Percentiles rank a stretch among this genome's conserved stretches.
Evolutionary conservation across 805 yeast species (phyloP).

Genomic region (Candida sonorensis): DNA sequence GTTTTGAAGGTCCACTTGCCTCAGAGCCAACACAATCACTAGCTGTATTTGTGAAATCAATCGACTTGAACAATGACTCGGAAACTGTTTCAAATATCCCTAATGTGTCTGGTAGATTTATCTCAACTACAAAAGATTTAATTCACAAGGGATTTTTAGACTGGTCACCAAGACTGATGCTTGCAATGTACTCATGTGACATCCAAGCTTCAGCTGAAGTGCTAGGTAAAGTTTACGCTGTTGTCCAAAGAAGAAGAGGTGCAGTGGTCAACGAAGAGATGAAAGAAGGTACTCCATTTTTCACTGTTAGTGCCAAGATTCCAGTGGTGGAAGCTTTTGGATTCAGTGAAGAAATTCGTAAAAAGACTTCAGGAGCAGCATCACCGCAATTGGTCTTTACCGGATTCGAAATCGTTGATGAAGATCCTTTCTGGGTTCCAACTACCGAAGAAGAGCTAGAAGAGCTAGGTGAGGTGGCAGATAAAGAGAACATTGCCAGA

Average conservation of each 20-base stretch:
- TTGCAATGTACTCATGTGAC: constrained; percentile 92
- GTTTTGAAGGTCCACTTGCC: constrained; percentile 80
- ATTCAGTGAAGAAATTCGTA: constrained; percentile 89
- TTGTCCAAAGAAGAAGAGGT: constrained; percentile 85
- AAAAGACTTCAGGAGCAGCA: constrained; percentile 93
- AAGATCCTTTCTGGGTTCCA: constrained; percentile 99
- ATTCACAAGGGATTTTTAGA: constrained; percentile 65
- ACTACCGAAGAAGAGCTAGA: constrained; percentile 95
- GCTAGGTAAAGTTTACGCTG: constrained; percentile 91
- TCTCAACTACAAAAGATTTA: constrained; percentile 64
- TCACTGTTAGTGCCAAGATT: constrained; percentile 73
- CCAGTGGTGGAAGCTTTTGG: constrained; percentile 98
- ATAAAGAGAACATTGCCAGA: constrained; percentile 85
- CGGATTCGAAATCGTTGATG: constrained; percentile 80
- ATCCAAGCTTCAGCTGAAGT: constrained; percentile 94
- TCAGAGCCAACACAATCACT: constrained; percentile 85
- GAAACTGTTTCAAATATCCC: constrained; percentile 29
- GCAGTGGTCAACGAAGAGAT: constrained; percentile 82
- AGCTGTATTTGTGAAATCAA: constrained; percentile 43
- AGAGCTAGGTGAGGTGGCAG: constrained; percentile 88
- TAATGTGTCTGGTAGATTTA: constrained; percentile 63
- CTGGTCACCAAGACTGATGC: constrained; percentile 84
- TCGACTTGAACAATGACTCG: constrained; percentile 21
- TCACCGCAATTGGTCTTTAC: constrained; percentile 89
- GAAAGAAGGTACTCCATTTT: constrained; percentile 98